Base-by-base conservation (phyloP, 2,329 filamentous ascomycete genomes). In the Hypoxylon sp. region DNA sequence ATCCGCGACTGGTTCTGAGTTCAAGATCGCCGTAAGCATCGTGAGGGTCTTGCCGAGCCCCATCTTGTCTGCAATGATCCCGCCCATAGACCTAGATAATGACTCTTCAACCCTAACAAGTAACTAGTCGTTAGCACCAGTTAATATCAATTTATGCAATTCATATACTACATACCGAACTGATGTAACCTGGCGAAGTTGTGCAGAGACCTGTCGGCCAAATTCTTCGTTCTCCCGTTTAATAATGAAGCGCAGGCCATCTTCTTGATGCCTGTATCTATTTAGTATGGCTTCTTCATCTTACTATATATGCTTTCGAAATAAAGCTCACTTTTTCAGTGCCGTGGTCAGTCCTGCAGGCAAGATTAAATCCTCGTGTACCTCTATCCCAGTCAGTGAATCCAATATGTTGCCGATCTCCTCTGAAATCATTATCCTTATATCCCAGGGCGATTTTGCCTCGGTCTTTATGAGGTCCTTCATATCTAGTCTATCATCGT, bases 1-100 rank as follows among this genome's bases (percentile, higher is more conserved):
- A 31, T 42, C 26, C 17, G 41, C 41, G 7, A 7, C 9, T 44
- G 16, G 4, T 9, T 27, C 2, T 7, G 41, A 44, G 27, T 32
- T 6, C n/a, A 35, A 50, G 1, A 60, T 57, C 7, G 48, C 23
- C 0, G 50, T 29, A 15, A 57, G 12, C 21, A 48, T 48, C 5
- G 36, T 48, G 8, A 60, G 35, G 2, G 57, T 60, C 13, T 57
- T 55, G 9, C 57, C 57, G 13, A 60, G 47, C 5, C 57, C 54
- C 54, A 60, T 57, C 13, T 13, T 35, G n/a, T 47, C 44, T 15
- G 44, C 44, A 12, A 32, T 16, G 6, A 47, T 3, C n/a, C 44
- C 44, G 7, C 44, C 44, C 16, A 46, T n/a, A 21, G 42, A n/a
- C n/a, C n/a, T n/a, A n/a, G n/a, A n/a, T n/a, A n/a, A 29, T 17